Evolutionary conservation across 352 stramenopile genomes (phyloP), one percentile per base, ranked within the genome.

Genomic region (Globisporangium barbulae): DNA sequence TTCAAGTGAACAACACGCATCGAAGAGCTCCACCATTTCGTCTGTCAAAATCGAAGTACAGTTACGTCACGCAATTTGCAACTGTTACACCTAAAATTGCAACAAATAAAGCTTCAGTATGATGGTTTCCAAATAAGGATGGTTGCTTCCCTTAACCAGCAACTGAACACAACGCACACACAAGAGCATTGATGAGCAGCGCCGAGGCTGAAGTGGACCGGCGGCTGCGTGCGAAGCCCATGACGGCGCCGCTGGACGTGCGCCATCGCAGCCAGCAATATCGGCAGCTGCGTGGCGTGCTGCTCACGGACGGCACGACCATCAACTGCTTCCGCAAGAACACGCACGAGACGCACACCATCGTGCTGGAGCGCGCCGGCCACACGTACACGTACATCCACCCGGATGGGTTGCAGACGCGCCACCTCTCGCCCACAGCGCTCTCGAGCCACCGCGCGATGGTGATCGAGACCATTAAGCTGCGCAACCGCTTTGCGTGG

Each of bases 321-420:
- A 56, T 90, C 53, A 71, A 72, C 10, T 74, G 72, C 64, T 89
- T 88, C 71, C 70, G 67, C 45, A 61, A 65, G 48, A 65, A 65
- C 61, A 49, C 35, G 7, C 79, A 89, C 60, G 81, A 83, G 69
- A 87, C 78, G 48, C 76, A 85, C 68, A 77, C 69, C 3, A 49
- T 92, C n/a, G 73, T 90, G 47, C 59, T 92, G 8, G 83, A 90
- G 64, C 65, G 74, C 28, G 77, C 79, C 9, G 75, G 77, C 10
- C 79, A 88, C 65, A 63, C 74, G 41, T 92, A 87, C 68, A 74
- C 81, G 71, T 82, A 82, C 52, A 74, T 89, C 10, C 69, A 68
- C 2, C 78, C 81, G 2, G 64, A 74, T 42, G 83, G 81, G 22
- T 71, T 68, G 41, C 69, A 72, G 44, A 75, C 81, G 63, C 67